These are phyloP conservation scores for Diplodia mutila DNA, from an alignment of 2,329 filamentous ascomycete genomes.

Conservation along the genomic window DNA sequence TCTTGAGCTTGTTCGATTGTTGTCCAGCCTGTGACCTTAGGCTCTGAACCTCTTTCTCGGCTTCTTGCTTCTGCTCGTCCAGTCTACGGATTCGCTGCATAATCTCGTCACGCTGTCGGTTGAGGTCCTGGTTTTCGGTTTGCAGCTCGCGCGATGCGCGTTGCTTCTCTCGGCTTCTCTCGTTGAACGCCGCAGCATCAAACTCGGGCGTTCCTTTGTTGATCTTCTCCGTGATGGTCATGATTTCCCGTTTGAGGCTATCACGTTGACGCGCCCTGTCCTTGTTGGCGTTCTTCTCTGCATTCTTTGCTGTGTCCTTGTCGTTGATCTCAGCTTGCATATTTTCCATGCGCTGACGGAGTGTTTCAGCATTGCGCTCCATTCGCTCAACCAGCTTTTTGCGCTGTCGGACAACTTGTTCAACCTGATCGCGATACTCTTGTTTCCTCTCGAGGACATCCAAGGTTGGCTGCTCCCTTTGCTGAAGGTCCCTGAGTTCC, in stretches of 20 bases:
- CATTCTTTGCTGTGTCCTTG: constrained; percentile 45
- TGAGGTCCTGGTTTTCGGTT: constrained; percentile 32
- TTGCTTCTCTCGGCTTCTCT: constrained; percentile 66
- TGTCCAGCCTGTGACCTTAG: constrained; percentile 77
- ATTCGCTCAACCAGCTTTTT: constrained; percentile 49
- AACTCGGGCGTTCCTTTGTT: constrained; percentile 68
- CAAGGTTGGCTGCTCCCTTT: constrained; percentile 68
- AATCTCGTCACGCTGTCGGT: constrained; percentile 27
- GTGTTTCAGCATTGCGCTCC: constrained; percentile 32
- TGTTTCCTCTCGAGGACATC: constrained; percentile 71
- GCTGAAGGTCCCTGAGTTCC: constrained; percentile 64
- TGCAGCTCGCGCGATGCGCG: constrained; percentile 55
- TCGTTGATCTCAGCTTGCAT: constrained; percentile 49
- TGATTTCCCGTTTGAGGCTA: constrained; percentile 33
- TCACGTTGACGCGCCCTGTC: constrained; percentile 27
- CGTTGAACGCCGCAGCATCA: constrained; percentile 71
- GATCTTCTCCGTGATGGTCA: constrained; percentile 62
- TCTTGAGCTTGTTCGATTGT: constrained; percentile 68
- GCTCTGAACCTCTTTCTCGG: constrained; percentile 48
- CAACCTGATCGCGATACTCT: constrained; percentile 64
- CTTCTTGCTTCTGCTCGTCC: constrained; percentile 27
- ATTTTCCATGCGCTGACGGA: constrained; percentile 43
- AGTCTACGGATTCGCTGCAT: constrained; percentile 36
- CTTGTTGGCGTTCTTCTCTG: constrained; percentile 44
- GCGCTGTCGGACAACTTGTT: constrained; percentile 59